Conservation (phyloP, 805 yeast genomes). For the Starmerella powellii region DNA sequence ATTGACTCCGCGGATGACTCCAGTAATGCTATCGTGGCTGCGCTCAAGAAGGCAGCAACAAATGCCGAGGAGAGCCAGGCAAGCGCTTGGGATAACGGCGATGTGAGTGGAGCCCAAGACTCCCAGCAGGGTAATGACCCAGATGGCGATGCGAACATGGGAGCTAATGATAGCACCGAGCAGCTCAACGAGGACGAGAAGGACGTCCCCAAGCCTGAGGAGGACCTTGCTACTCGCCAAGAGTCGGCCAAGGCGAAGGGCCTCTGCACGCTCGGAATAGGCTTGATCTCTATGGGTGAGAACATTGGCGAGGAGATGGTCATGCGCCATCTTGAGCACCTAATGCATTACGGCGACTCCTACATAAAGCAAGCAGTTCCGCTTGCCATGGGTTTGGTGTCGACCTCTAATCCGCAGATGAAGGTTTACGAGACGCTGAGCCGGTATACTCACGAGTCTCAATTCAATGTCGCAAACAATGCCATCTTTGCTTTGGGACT, state of each 20-base stretch:
- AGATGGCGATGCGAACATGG: slow-evolving; percentile 17
- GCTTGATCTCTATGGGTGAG: slow-evolving; percentile 93
- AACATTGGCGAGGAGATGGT: slow-evolving; percentile 97
- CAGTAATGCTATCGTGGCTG: slow-evolving; percentile 6
- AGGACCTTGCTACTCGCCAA: slow-evolving; percentile 24
- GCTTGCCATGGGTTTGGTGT: slow-evolving; percentile 91
- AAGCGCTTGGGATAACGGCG: background rate
- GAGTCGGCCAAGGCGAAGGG: slow-evolving; percentile 50
- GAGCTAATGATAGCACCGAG: slow-evolving; percentile 3
- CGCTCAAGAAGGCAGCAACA: slow-evolving; percentile 6
- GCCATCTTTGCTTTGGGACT: slow-evolving; percentile 95
- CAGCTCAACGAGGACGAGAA: slow-evolving; percentile 13
- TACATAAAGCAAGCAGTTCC: slow-evolving; percentile 90
- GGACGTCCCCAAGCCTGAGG: slow-evolving; percentile 25
- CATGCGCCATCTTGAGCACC: slow-evolving; percentile 88
- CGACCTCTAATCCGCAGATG: slow-evolving; percentile 91
- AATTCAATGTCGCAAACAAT: slow-evolving; percentile 83
- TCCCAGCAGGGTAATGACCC: slow-evolving; percentile 11
- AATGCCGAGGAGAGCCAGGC: background rate
- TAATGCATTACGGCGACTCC: slow-evolving; percentile 95
- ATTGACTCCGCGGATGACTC: slow-evolving; percentile 21
- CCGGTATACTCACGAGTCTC: slow-evolving; percentile 91
- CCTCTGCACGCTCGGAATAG: slow-evolving; percentile 88
- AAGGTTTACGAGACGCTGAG: slow-evolving; percentile 93
- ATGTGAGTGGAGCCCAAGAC: background rate